Evolutionary conservation across 768 basidiomycete genomes (phyloP).

Genomic region (Gautieria morchelliformis): DNA sequence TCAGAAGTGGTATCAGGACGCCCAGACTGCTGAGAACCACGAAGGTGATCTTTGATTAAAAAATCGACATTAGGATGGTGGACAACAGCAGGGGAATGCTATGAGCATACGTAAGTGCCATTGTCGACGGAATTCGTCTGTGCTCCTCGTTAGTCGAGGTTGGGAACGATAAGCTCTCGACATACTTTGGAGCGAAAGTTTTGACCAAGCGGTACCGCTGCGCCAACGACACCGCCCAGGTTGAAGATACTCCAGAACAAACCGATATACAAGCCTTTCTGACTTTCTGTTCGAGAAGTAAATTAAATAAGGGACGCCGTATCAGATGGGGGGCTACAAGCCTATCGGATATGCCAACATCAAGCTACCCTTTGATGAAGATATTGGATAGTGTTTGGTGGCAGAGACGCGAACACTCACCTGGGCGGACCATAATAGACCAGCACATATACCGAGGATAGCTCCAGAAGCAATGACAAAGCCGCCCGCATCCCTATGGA

Average conservation of each 20-base stretch:
- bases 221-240: constrained; percentile 69
- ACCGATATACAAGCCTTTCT: constrained; percentile 70
- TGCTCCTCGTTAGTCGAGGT: not conserved
- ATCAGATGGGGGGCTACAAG: constrained; percentile 4
- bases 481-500: constrained; percentile 46
- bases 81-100: not conserved
- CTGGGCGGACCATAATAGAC: constrained; percentile 73
- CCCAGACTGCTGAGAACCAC: constrained; percentile 64
- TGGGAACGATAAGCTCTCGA: not conserved
- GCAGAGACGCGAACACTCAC: constrained; percentile 33
- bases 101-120: constrained; percentile 59
- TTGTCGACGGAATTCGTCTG: constrained; percentile 44
- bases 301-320: not conserved
- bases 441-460: constrained; percentile 62
- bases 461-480: constrained; percentile 70
- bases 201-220: constrained; percentile 61
- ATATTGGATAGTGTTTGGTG: not conserved
- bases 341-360: constrained; percentile 75
- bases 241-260: constrained; percentile 86
- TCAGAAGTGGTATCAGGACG: constrained; percentile 51
- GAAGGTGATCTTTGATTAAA: constrained; percentile 52
- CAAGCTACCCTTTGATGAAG: constrained; percentile 19
- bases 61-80: not conserved
- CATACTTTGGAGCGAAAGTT: constrained; percentile 56
- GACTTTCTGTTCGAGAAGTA: constrained; percentile 31